Percentiles rank a stretch among this genome's conserved stretches.
Conservation (phyloP, 176 grass and related monocot species). For the Elymus sibiricus region DNA sequence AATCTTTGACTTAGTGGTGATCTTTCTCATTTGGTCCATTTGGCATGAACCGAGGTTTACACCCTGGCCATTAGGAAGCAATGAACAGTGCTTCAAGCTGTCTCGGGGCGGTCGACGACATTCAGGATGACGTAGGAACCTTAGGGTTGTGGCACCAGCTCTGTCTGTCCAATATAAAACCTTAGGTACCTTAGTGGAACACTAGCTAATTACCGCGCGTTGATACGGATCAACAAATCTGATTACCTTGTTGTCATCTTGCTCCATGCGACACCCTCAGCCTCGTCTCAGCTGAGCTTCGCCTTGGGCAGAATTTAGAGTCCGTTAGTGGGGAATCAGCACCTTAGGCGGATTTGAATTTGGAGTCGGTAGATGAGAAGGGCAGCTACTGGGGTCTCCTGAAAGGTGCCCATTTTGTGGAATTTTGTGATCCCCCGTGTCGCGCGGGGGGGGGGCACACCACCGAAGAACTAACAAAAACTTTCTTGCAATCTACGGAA, state of each 20-base stretch:
- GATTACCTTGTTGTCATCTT: background rate
- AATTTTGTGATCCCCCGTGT: background rate
- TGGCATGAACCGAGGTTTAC: no score
- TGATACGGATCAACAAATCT: background rate
- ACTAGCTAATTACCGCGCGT: background rate
- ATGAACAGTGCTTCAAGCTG: no score
- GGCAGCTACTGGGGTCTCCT: background rate
- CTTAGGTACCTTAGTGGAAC: background rate
- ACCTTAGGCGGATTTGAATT: background rate
- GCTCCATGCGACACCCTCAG: background rate
- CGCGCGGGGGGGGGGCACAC: background rate
- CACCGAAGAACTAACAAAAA: background rate
- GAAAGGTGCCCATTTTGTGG: background rate
- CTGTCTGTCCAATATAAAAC: no score
- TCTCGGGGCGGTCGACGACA: no score
- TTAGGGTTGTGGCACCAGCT: no score
- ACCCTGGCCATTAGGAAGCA: no score
- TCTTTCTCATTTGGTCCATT: no score
- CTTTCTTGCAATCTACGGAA: background rate
- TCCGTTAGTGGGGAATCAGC: background rate
- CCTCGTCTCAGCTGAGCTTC: background rate
- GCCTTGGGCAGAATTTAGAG: background rate
- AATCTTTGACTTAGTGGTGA: background rate
- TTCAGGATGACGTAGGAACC: no score
- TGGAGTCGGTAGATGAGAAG: background rate